These are phyloP conservation scores for Protea cynaroides DNA, from an alignment of 164 flowering plant species.

Conservation along the genomic window DNA sequence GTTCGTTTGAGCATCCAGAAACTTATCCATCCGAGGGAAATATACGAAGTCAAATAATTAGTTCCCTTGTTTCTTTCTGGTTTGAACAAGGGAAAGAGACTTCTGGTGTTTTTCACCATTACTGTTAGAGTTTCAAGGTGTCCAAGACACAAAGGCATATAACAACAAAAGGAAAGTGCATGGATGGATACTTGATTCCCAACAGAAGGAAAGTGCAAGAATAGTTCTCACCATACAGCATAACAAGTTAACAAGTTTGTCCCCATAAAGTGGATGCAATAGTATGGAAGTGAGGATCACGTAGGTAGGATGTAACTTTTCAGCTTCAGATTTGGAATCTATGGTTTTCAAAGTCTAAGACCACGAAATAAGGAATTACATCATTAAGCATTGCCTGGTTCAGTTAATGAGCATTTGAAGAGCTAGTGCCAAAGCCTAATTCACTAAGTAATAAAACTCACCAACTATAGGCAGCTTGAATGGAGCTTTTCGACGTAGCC, in stretches of 20 bases:
- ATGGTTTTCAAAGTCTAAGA: constrained; percentile 33
- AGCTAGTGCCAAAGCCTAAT: not conserved
- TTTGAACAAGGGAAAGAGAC: not conserved
- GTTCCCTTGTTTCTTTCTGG: too few relatives aligned
- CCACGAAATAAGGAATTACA: not conserved
- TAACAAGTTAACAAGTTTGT: constrained; percentile 52
- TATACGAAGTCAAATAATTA: not conserved
- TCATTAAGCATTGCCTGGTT: constrained; percentile 2
- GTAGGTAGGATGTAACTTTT: constrained; percentile 50
- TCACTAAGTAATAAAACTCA: constrained; percentile 24
- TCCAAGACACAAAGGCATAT: not conserved
- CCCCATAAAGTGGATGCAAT: constrained; percentile 60
- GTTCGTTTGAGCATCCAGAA: constrained; percentile 49
- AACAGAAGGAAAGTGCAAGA: not conserved
- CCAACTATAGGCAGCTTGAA: constrained; percentile 53
- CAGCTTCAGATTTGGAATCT: constrained; percentile 32
- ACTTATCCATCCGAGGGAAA: constrained; percentile 48
- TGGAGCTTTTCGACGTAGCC: constrained; percentile 42
- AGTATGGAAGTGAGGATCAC: constrained; percentile 36
- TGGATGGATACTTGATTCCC: too few relatives aligned
- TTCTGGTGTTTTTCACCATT: too few relatives aligned
- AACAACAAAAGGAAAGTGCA: too few relatives aligned
- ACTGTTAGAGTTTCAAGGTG: not conserved
- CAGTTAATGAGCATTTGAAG: constrained; percentile 2
- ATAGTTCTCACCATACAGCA: not conserved